Evolutionary conservation across 1,284 basidiomycete species (phyloP), one percentile per base, ranked within the genome.

Genomic region (Bondarzewia mesenterica): DNA sequence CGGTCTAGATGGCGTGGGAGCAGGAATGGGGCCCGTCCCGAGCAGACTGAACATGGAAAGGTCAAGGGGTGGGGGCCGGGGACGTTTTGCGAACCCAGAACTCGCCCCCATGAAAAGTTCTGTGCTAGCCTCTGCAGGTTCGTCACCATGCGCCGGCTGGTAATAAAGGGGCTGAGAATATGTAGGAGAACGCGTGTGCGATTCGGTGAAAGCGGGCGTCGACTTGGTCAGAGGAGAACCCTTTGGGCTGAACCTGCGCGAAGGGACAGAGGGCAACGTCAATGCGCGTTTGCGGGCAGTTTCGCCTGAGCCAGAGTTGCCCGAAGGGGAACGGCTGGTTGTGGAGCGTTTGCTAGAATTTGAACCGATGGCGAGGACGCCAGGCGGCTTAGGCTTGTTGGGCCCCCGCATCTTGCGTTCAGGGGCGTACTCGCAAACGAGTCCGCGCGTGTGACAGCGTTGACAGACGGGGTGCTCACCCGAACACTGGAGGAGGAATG

Each of bases 341-440:
- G 47, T 38, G 25, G 32, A 22, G 7, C 29, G 16, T n/a, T 32
- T 46, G 38, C 10, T 39, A 6, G 39, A 20, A n/a, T n/a, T n/a
- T n/a, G n/a, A n/a, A n/a, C n/a, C n/a, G 8, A 8, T 35, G 23
- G 46, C 10, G 3, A 38, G 26, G 2, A 39, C 39, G n/a, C 25
- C 25, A 14, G 35, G 40, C n/a, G 22, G 51, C 58, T 70, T 72
- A 25, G 65, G 57, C 52, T 80, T 82, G 60, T 77, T 80, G n/a
- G 80, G 78, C 1, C 79, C 80, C 10, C 80, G 73, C 49, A 78
- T 73, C 29, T 77, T 68, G 2, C 78, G 75, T 62, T 85, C 80
- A 38, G 78, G 72, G 1, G 80, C 77, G 55, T 72, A 72, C 46
- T 63, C 61, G 60, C 70, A 72, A 20, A 56, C 47, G 18, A 70